A percentile compares a stretch with the other conserved stretches of the same genome.
These are phyloP conservation scores for Termitomyces sp. DNA, from an alignment of 768 basidiomycete species.

Conservation along the genomic window DNA sequence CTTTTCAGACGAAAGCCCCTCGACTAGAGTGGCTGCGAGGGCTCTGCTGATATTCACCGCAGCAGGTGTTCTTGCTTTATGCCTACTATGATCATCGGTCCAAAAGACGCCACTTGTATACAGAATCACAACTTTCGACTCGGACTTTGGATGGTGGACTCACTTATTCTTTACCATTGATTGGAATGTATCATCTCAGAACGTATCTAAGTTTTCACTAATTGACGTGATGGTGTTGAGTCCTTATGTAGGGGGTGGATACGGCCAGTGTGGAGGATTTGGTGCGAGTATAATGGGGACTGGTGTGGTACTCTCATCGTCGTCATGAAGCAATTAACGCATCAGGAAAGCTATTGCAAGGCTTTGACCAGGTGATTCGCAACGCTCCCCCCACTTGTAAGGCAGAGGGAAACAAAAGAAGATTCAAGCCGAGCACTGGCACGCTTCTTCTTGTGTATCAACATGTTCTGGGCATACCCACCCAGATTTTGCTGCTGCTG, in stretches of 20 bases:
- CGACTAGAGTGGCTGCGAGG: neutral
- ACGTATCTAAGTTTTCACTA: neutral
- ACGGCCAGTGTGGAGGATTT: too few relatives aligned
- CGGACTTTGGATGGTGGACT: neutral
- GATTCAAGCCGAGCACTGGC: too few relatives aligned
- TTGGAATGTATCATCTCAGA: neutral
- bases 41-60: neutral
- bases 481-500: too few relatives aligned
- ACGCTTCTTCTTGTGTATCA: too few relatives aligned
- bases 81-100: neutral
- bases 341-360: neutral
- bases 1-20: conserved; percentile 1
- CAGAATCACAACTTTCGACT: neutral
- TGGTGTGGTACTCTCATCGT: too few relatives aligned
- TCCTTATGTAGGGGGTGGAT: neutral
- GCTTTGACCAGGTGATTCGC: too few relatives aligned
- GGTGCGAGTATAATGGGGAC: too few relatives aligned
- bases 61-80: conserved; percentile 5
- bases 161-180: neutral
- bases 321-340: neutral
- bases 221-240: neutral
- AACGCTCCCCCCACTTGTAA: too few relatives aligned
- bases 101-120: neutral
- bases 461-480: too few relatives aligned
- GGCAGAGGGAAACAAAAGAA: too few relatives aligned